These are phyloP conservation scores for Fusarium sulawesiense DNA, from an alignment of 2,329 filamentous ascomycete genomes.

Conservation along the genomic window DNA sequence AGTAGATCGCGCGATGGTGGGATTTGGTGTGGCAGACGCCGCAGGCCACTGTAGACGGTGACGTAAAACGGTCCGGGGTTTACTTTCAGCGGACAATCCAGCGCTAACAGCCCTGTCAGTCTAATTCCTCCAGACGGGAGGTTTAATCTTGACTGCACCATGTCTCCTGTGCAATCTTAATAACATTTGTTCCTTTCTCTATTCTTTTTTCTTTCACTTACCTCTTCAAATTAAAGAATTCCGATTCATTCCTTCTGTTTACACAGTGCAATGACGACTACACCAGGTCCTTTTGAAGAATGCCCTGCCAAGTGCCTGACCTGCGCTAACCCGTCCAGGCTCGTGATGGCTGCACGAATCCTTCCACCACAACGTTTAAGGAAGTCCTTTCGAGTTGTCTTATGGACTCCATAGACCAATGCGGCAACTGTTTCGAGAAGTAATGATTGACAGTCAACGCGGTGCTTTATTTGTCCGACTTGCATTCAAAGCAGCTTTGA, in stretches of 20 bases:
- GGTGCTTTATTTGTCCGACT: background rate
- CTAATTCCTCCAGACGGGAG: no score
- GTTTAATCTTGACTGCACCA: no score
- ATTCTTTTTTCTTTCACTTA: no score
- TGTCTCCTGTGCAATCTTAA: no score
- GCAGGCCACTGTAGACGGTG: background rate
- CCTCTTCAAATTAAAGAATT: no score
- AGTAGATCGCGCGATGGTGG: background rate
- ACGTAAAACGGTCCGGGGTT: background rate
- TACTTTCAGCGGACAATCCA: background rate
- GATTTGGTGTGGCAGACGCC: background rate
- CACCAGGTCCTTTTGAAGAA: background rate
- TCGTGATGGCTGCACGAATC: background rate
- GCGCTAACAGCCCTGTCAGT: background rate
- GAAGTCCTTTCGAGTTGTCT: background rate
- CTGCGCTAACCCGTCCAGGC: background rate
- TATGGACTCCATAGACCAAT: background rate
- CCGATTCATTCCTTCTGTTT: no score
- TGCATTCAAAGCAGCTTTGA: no score
- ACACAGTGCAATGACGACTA: no score
- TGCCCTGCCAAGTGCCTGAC: background rate
- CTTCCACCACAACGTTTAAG: background rate
- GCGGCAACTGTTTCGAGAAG: background rate
- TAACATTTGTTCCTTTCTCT: no score
- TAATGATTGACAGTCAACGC: accelerated